These are phyloP conservation scores for Microascus cirrosus DNA, from an alignment of 2,329 filamentous ascomycete genomes.

Conservation along the genomic window DNA sequence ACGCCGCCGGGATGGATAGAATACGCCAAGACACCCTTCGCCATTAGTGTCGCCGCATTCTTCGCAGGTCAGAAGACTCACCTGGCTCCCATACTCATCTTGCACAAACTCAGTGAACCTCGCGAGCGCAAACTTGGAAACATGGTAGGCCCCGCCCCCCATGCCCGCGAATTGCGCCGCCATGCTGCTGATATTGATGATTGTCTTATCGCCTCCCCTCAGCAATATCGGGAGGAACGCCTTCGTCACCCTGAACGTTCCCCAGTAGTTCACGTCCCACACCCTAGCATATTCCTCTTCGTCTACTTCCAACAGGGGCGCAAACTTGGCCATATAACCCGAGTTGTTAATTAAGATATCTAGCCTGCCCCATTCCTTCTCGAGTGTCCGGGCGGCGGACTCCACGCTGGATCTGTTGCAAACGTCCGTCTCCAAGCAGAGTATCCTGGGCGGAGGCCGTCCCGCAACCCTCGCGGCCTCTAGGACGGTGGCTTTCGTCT, in stretches of 20 bases:
- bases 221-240: constrained; percentile 37
- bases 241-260: constrained; percentile 29
- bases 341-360: constrained; percentile 33
- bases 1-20: constrained; percentile 26
- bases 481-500: constrained; percentile 19
- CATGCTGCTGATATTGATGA: constrained; percentile 35
- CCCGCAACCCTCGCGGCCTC: constrained; percentile 19
- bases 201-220: constrained; percentile 20
- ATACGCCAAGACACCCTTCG: constrained; percentile 26
- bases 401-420: constrained; percentile 18
- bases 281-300: constrained; percentile 31
- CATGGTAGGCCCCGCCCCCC: constrained; percentile 30
- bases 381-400: constrained; percentile 13
- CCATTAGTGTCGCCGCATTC: neutral
- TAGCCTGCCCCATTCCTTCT: constrained; percentile 18
- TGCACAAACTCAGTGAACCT: constrained; percentile 36
- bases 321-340: constrained; percentile 24
- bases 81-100: constrained; percentile 25
- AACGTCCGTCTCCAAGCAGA: constrained; percentile 27
- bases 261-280: constrained; percentile 39
- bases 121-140: constrained; percentile 35
- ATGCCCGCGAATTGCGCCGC: constrained; percentile 23
- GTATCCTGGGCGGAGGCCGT: constrained; percentile 18
- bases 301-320: constrained; percentile 22
- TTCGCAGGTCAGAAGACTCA: neutral